phyloP scores from a whole-genome alignment of 805 yeast genomes.

The Blastobotrys americana region DNA sequence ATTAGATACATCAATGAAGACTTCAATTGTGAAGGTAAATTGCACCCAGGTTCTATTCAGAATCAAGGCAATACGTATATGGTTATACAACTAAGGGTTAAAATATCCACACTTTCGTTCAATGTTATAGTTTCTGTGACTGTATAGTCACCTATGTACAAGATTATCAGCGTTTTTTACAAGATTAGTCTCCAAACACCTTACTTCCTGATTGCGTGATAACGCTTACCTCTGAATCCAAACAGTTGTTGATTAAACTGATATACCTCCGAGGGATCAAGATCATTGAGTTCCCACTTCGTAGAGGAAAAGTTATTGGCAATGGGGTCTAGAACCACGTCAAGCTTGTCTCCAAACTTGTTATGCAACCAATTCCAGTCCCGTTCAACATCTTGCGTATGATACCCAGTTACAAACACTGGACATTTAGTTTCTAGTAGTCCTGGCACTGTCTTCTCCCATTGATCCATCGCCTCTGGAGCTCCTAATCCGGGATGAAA shows the following conservation, averaged over 20 bases:
- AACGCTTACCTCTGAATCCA: slow-evolving; percentile 94
- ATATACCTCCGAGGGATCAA: slow-evolving; percentile 87
- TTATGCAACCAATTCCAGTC: slow-evolving; percentile 67
- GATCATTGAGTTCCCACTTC: slow-evolving; percentile 90
- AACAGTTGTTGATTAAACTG: slow-evolving; percentile 85
- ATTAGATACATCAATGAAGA: no score
- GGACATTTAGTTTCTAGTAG: slow-evolving; percentile 91
- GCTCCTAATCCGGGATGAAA: slow-evolving; percentile 95
- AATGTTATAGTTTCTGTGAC: no score
- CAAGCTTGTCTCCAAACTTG: slow-evolving; percentile 68
- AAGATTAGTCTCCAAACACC: background rate
- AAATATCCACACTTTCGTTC: no score
- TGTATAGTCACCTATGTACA: no score
- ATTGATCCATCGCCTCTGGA: slow-evolving; percentile 66
- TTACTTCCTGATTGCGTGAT: slow-evolving; percentile 58
- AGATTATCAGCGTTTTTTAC: background rate
- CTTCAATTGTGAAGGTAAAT: no score
- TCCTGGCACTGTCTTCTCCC: slow-evolving; percentile 83
- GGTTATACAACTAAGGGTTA: no score
- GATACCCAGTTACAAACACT: slow-evolving; percentile 83
- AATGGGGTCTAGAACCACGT: slow-evolving; percentile 66
- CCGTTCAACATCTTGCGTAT: slow-evolving; percentile 57
- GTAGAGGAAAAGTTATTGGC: slow-evolving; percentile 75
- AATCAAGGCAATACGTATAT: no score
- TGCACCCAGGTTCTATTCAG: no score